A percentile compares a stretch with the other conserved stretches of the same genome.
Conservation (phyloP, 148 eudicot species). For the Rhododendron ferrugineum region DNA sequence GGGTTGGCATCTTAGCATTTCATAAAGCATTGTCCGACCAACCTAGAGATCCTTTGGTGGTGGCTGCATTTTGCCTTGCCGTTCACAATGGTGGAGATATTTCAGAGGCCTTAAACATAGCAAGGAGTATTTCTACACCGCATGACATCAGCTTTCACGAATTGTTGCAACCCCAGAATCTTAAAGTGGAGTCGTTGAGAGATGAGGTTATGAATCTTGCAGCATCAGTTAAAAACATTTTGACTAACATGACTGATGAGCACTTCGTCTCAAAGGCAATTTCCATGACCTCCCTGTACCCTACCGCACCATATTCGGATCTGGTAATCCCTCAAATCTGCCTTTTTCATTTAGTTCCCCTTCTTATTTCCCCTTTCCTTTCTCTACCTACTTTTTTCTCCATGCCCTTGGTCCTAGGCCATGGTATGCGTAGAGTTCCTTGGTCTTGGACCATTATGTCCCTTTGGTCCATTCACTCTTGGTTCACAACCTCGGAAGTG, state of each 20-base stretch:
- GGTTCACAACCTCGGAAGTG: neutral
- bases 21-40: slow-evolving; percentile 59
- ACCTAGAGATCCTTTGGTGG: slow-evolving; percentile 64
- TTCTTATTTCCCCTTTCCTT: neutral
- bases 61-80: slow-evolving; percentile 73
- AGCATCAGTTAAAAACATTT: slow-evolving; percentile 38
- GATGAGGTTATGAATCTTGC: slow-evolving; percentile 52
- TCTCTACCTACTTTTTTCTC: neutral
- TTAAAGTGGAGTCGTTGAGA: slow-evolving; percentile 23
- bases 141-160: slow-evolving; percentile 49
- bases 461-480: neutral
- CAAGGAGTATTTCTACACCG: slow-evolving; percentile 37
- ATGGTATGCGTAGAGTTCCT: neutral
- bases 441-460: neutral
- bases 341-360: neutral
- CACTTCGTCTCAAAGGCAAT: slow-evolving; percentile 61
- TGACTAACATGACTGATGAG: slow-evolving; percentile 60
- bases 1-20: slow-evolving; percentile 78
- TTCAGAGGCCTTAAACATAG: slow-evolving; percentile 57
- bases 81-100: slow-evolving; percentile 82
- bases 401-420: slow-evolving; percentile 2
- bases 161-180: slow-evolving; percentile 32
- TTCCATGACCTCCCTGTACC: slow-evolving; percentile 33
- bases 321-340: slow-evolving; percentile 35
- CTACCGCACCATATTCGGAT: slow-evolving; percentile 75